These are phyloP conservation scores for Fusarium sulawesiense DNA, from an alignment of 2,329 filamentous ascomycete genomes.

Conservation along the genomic window DNA sequence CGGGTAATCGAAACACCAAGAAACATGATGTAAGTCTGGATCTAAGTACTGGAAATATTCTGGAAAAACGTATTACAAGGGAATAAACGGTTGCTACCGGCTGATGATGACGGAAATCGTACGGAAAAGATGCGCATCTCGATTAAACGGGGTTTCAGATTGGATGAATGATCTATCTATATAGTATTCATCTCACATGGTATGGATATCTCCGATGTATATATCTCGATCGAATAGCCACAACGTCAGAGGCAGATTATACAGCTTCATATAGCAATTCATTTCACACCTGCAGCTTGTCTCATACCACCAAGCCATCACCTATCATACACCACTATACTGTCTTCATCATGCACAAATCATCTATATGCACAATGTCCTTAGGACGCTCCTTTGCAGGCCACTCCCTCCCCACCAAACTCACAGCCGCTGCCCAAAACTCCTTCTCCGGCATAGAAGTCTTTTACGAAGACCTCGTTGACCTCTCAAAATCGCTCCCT, in stretches of 20 bases:
- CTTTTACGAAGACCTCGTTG: slow-evolving; percentile 80
- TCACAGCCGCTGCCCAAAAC: slow-evolving; percentile 73
- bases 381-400: slow-evolving; percentile 76
- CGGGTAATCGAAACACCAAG: slow-evolving; percentile 19
- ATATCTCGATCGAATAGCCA: slow-evolving; percentile 28
- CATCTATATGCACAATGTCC: slow-evolving; percentile 81
- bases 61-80: background rate
- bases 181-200: background rate
- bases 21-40: slow-evolving; percentile 13
- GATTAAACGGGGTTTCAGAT: background rate
- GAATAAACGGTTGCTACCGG: slow-evolving; percentile 16
- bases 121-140: background rate
- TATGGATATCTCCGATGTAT: slow-evolving; percentile 13
- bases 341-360: slow-evolving; percentile 60
- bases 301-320: too few relatives aligned
- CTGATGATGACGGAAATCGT: slow-evolving; percentile 3
- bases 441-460: slow-evolving; percentile 78
- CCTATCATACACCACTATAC: too few relatives aligned
- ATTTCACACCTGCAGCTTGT: background rate
- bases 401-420: slow-evolving; percentile 74
- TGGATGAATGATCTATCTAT: slow-evolving; percentile 19
- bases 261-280: background rate
- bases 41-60: slow-evolving; percentile 1
- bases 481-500: slow-evolving; percentile 62
- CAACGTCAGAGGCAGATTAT: slow-evolving; percentile 18